These are phyloP conservation scores for Aspergillus bridgeri DNA, from an alignment of 495 filamentous ascomycete species.

Conservation along the genomic window DNA sequence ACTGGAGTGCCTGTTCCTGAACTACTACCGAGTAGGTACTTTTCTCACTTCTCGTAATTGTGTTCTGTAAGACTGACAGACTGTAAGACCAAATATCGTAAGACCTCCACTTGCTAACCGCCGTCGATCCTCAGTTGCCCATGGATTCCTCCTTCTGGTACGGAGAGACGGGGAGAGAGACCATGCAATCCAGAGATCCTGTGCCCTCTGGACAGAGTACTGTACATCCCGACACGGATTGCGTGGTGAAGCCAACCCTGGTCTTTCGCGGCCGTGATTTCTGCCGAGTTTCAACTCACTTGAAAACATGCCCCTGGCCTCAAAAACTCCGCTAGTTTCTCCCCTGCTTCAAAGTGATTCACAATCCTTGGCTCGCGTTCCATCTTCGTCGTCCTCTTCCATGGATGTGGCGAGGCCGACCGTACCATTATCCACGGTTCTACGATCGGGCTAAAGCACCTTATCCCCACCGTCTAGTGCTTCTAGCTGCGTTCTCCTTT, in stretches of 20 bases:
- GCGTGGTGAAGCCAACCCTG: neutral
- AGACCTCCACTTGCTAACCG: constrained; percentile 13
- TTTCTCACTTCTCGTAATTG: neutral
- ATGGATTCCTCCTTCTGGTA: too few relatives aligned
- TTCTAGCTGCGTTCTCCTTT: constrained; percentile 25
- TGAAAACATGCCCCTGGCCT: neutral
- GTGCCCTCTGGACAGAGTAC: too few relatives aligned
- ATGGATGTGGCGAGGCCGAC: constrained; percentile 3
- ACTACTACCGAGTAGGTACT: too few relatives aligned
- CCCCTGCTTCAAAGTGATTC: neutral
- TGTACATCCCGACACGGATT: too few relatives aligned
- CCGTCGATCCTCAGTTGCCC: constrained; percentile 19
- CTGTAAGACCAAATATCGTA: constrained; percentile 7
- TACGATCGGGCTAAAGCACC: constrained; percentile 6
- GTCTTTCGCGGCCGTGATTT: too few relatives aligned
- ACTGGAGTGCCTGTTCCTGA: too few relatives aligned
- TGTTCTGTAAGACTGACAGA: neutral
- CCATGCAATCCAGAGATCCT: too few relatives aligned
- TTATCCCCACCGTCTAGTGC: constrained; percentile 29
- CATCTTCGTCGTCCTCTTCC: neutral
- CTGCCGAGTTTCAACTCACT: neutral
- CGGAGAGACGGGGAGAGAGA: too few relatives aligned
- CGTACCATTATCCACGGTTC: constrained; percentile 12
- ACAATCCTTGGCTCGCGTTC: neutral
- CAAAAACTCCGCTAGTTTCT: neutral